Percentiles rank a stretch among this genome's conserved stretches.
Evolutionary conservation across 2,329 filamentous ascomycete species (phyloP).

Genomic region (Lachnellula occidentalis): DNA sequence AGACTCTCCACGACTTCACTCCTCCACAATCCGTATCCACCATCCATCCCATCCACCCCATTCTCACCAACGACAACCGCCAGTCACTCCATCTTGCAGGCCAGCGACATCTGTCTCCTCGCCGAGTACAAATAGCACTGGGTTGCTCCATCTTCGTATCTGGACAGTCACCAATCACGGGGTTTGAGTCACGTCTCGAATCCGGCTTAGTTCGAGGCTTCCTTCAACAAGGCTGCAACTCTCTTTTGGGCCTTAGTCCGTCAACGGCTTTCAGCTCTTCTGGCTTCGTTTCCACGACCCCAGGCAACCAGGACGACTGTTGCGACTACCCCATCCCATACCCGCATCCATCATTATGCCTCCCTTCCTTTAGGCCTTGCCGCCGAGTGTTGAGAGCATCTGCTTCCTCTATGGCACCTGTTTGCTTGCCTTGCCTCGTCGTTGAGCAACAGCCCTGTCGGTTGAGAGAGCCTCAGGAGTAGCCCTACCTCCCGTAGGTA

Average conservation of each 20-base stretch:
- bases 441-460: not conserved
- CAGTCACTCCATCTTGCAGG: not conserved
- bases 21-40: not conserved
- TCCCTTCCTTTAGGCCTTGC: not conserved
- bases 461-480: not conserved
- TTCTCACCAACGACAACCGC: too few relatives aligned
- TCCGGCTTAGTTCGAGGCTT: not conserved
- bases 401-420: too few relatives aligned
- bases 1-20: not conserved
- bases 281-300: not conserved
- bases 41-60: too few relatives aligned
- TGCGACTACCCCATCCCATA: not conserved
- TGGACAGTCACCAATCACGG: not conserved
- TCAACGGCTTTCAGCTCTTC: not conserved
- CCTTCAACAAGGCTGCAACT: not conserved
- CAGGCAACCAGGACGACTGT: not conserved
- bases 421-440: not conserved
- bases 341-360: not conserved
- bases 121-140: not conserved
- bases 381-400: not conserved
- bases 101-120: not conserved
- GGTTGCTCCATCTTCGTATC: too few relatives aligned
- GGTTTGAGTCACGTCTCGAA: not conserved
- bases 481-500: not conserved
- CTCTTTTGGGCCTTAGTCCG: not conserved